Percentiles rank a stretch among this genome's conserved stretches.
Evolutionary conservation across 2,329 filamentous ascomycete genomes (phyloP).

Genomic region (Leptoxyphium fumago): DNA sequence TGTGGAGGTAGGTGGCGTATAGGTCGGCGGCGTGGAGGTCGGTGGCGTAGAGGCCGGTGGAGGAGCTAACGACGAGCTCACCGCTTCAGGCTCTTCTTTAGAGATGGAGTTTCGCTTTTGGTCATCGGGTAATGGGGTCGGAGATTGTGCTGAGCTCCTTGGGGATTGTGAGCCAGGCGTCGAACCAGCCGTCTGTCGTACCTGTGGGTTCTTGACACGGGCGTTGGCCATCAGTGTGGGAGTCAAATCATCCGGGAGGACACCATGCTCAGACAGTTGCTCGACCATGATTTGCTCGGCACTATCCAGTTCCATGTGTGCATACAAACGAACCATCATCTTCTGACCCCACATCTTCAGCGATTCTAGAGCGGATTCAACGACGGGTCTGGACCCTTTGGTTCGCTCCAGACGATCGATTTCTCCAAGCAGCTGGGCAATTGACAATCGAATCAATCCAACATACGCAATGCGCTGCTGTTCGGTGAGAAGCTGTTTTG

Average conservation of each 20-base stretch:
- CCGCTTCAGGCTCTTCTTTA: neutral
- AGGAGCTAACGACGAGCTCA: neutral
- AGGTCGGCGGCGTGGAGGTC: conserved; percentile 12
- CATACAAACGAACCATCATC: conserved; percentile 90
- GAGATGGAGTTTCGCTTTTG: conserved; percentile 1
- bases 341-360: conserved; percentile 95
- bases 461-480: conserved; percentile 94
- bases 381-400: conserved; percentile 55
- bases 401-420: conserved; percentile 46
- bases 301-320: conserved; percentile 89
- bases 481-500: conserved; percentile 87
- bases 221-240: conserved; percentile 82
- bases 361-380: conserved; percentile 56
- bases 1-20: conserved; percentile 1
- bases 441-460: conserved; percentile 67
- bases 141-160: neutral
- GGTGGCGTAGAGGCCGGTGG: conserved; percentile 2
- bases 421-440: conserved; percentile 62
- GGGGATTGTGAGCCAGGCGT: neutral
- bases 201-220: conserved; percentile 67
- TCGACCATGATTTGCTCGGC: conserved; percentile 98
- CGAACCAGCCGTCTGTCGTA: neutral
- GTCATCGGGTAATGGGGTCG: conserved; percentile 12
- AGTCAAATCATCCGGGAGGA: conserved; percentile 69
- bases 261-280: conserved; percentile 83